Percentiles rank a stretch among this genome's conserved stretches.
phyloP scores from a whole-genome alignment of 2,329 filamentous ascomycete genomes.

The Ophiobolus disseminans region DNA sequence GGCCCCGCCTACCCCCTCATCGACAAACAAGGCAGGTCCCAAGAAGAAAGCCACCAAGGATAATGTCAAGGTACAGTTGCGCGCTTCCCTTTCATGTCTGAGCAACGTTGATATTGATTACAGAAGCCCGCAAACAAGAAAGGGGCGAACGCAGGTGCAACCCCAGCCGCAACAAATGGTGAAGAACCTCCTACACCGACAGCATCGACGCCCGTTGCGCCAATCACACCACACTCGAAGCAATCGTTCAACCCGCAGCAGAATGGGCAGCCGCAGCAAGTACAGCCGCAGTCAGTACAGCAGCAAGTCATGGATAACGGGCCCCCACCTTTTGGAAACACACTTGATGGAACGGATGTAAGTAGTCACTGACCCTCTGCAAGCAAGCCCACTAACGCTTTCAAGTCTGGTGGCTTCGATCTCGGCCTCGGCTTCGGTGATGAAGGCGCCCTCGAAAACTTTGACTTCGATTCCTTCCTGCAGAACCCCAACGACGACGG shows the following conservation, averaged over 20 bases:
- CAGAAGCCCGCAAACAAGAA: slow-evolving; percentile 52
- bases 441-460: slow-evolving; percentile 67
- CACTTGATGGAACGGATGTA: slow-evolving; percentile 44
- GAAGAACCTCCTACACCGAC: slow-evolving; percentile 58
- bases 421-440: slow-evolving; percentile 56
- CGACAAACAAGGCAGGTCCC: slow-evolving; percentile 73
- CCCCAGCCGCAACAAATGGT: slow-evolving; percentile 52
- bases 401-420: slow-evolving; percentile 45
- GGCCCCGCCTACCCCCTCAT: slow-evolving; percentile 78
- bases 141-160: slow-evolving; percentile 47
- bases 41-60: slow-evolving; percentile 77
- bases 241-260: slow-evolving; percentile 47
- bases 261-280: slow-evolving; percentile 43
- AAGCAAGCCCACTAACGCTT: slow-evolving; percentile 31
- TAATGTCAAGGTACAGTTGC: slow-evolving; percentile 69
- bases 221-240: slow-evolving; percentile 55
- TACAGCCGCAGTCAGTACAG: slow-evolving; percentile 27
- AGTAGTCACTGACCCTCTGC: slow-evolving; percentile 11
- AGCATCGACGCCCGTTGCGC: slow-evolving; percentile 57
- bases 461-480: slow-evolving; percentile 72
- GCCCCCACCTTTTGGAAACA: slow-evolving; percentile 51
- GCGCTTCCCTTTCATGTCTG: slow-evolving; percentile 23
- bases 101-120: slow-evolving; percentile 46
- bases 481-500: slow-evolving; percentile 60
- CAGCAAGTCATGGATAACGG: slow-evolving; percentile 47